phyloP scores from a whole-genome alignment of 129 eudicot species.

The Logfia minima region DNA sequence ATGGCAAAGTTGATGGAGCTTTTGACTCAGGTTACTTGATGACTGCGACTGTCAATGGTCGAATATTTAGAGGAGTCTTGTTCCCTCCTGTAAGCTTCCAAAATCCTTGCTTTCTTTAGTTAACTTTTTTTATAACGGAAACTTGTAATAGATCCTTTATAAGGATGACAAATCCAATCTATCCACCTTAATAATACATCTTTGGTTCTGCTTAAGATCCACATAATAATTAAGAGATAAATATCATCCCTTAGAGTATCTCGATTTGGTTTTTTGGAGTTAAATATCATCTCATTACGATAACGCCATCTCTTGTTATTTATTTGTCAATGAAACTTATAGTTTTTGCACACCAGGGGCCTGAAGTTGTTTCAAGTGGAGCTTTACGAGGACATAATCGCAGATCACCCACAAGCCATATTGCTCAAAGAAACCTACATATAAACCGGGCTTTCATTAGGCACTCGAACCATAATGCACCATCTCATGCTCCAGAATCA shows the following conservation, averaged over 20 bases:
- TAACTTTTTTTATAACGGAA: background rate
- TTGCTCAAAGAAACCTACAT: conserved; percentile 37
- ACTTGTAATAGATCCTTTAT: background rate
- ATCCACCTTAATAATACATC: too few species aligned
- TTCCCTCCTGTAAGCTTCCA: conserved; percentile 70
- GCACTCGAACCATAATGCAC: conserved; percentile 30
- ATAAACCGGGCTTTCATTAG: conserved; percentile 35
- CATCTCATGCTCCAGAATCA: conserved; percentile 33
- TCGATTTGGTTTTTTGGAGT: too few species aligned
- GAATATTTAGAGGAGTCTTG: conserved; percentile 78
- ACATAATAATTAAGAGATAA: too few species aligned
- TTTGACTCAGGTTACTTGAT: conserved; percentile 91
- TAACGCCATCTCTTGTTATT: background rate
- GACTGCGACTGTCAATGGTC: conserved; percentile 90
- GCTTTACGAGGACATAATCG: conserved; percentile 38
- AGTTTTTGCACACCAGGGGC: conserved; percentile 44
- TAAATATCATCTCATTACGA: too few species aligned
- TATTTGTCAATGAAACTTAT: background rate
- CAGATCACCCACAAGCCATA: conserved; percentile 36
- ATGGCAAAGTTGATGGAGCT: conserved; percentile 86
- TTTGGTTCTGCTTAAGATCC: too few species aligned
- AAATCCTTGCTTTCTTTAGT: background rate
- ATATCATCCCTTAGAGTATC: too few species aligned
- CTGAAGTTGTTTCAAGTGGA: conserved; percentile 48
- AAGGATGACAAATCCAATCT: too few species aligned